phyloP scores from a whole-genome alignment of 2,329 filamentous ascomycete species.

The Spiromastix sp. region DNA sequence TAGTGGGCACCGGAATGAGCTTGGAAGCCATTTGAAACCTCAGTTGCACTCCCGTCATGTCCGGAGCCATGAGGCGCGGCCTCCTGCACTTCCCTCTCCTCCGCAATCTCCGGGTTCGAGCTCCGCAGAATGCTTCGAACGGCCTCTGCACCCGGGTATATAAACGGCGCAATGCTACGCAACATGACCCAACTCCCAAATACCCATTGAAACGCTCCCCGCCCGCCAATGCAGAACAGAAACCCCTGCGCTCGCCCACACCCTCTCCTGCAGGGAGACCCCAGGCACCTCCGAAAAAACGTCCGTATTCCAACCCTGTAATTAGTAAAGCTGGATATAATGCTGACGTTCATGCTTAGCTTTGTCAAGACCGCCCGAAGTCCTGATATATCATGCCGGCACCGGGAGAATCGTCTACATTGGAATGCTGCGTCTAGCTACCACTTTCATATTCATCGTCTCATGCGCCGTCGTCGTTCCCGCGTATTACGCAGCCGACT shows the following conservation, averaged over 20 bases:
- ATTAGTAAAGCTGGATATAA: slow-evolving; percentile 18
- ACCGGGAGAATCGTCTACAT: slow-evolving; percentile 56
- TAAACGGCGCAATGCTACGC: slow-evolving; percentile 11
- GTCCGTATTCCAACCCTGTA: slow-evolving; percentile 2
- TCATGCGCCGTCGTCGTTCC: slow-evolving; percentile 57
- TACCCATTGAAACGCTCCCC: background rate
- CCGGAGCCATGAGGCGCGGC: background rate
- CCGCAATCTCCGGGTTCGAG: background rate
- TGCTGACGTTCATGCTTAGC: too few species aligned
- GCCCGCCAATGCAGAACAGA: slow-evolving; percentile 5
- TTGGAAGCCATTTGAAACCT: background rate
- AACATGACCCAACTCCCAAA: slow-evolving; percentile 13
- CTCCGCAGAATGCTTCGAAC: background rate
- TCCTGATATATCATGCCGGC: slow-evolving; percentile 69
- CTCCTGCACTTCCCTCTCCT: background rate
- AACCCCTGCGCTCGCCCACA: slow-evolving; percentile 11
- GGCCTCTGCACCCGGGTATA: slow-evolving; percentile 1
- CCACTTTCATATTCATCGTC: slow-evolving; percentile 57
- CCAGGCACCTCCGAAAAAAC: slow-evolving; percentile 6
- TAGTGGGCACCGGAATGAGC: too few species aligned
- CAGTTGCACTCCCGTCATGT: background rate
- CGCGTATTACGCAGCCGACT: slow-evolving; percentile 36
- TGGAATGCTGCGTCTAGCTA: slow-evolving; percentile 60
- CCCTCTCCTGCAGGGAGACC: slow-evolving; percentile 11
- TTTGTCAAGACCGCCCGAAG: too few species aligned